A percentile compares a stretch with the other conserved stretches of the same genome.
phyloP scores from a whole-genome alignment of 441 rosid species.

The Populus tomentosa region DNA sequence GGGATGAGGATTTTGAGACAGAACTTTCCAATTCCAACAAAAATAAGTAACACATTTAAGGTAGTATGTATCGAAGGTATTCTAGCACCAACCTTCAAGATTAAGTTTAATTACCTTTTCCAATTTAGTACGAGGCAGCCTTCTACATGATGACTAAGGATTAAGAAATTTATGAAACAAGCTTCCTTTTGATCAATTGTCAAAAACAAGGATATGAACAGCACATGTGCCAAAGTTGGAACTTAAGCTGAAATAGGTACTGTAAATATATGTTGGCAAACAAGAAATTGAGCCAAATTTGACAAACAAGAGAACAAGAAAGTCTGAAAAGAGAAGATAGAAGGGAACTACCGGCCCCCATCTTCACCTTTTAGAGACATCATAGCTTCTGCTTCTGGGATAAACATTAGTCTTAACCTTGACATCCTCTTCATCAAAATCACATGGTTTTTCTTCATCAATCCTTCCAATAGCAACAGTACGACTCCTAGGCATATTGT shows the following conservation, averaged over 20 bases:
- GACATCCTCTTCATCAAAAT: constrained; percentile 42
- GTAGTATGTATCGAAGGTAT: neutral
- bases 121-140: neutral
- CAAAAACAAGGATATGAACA: neutral
- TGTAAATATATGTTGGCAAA: neutral
- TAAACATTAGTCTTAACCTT: constrained; percentile 14
- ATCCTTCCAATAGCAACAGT: constrained; percentile 62
- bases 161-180: neutral
- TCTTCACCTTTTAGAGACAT: constrained; percentile 14
- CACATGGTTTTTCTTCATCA: constrained; percentile 66
- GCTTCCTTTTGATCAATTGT: neutral
- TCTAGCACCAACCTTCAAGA: neutral
- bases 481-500: constrained; percentile 36
- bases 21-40: neutral
- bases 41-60: neutral
- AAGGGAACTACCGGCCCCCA: neutral
- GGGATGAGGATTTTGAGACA: neutral
- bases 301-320: neutral
- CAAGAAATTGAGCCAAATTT: neutral
- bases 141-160: neutral
- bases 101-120: neutral
- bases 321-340: neutral
- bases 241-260: neutral
- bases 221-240: neutral
- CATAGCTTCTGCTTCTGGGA: constrained; percentile 47